Evolutionary conservation across 2,329 filamentous ascomycete species (phyloP), one percentile per base, ranked within the genome.

Genomic region (Leptodontidium sp.): DNA sequence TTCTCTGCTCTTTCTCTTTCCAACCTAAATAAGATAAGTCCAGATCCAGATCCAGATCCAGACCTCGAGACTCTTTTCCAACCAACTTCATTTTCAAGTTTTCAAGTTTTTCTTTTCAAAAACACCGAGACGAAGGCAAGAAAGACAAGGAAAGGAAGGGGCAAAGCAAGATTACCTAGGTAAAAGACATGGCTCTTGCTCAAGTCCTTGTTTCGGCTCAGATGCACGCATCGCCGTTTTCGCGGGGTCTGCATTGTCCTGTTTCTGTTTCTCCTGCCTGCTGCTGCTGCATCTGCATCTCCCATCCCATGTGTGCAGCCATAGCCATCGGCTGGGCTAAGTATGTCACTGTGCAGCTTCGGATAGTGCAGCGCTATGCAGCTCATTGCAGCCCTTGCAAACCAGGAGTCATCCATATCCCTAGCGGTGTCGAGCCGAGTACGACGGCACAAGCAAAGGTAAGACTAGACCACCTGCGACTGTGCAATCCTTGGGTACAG

Each of bases 261-360:
- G 17, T n/a, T 7, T n/a, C 29, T 32, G 29, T 6, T 32, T 32
- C 29, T 32, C 29, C 29, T 32, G 29, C 29, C 6, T 32, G 21
- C 21, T 32, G 29, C 29, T 32, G 29, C 29, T 32, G 29, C 29
- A 32, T 32, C 29, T 32, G 64, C 49, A 61, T 53, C 17, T 49
- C 45, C 17, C 52, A n/a, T 43, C n/a, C 40, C 52, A n/a, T 43
- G 32, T 58, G 62, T 59, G 61, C 17, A 14, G 24, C n/a, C 47
- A 43, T 38, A 21, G 21, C 26, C 55, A 38, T 65, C 52, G 17
- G 50, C 45, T 50, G 47, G 9, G 47, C 47, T 12, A 24, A 24
- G n/a, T 63, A 73, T 69, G 66, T 67, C 65, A 71, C 71, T 50
- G 38, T 67, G 67, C 68, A 66, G 68, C 67, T 67, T 52, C 29